Evolutionary conservation across 306 rosid species (phyloP).

Genomic region (peach (Prunus persica)): DNA sequence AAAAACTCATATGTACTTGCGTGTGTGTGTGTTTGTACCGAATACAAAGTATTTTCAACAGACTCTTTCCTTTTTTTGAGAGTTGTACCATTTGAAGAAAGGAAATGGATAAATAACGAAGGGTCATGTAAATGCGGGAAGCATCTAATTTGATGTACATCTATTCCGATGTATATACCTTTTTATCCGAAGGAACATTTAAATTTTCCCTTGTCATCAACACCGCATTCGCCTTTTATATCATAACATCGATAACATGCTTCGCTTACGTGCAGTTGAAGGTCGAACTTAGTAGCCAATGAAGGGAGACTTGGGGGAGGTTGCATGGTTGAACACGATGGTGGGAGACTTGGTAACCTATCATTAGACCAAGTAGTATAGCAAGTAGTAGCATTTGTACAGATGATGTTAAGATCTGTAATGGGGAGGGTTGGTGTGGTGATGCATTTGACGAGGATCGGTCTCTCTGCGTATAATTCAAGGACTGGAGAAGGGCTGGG

Average conservation of each 20-base stretch:
- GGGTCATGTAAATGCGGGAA: neutral
- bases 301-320: too few species aligned
- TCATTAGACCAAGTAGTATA: too few species aligned
- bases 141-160: neutral
- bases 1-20: neutral
- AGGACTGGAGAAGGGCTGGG: neutral
- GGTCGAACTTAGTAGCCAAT: neutral
- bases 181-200: neutral
- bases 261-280: neutral
- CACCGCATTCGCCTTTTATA: neutral
- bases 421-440: too few species aligned
- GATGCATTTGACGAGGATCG: neutral
- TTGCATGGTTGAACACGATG: too few species aligned
- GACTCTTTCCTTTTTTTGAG: neutral
- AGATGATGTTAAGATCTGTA: too few species aligned
- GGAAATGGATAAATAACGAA: neutral
- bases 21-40: neutral
- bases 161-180: conserved; percentile 1
- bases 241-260: fast-evolving
- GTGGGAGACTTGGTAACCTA: too few species aligned
- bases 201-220: neutral
- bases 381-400: too few species aligned
- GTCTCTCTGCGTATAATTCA: neutral
- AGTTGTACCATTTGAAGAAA: neutral
- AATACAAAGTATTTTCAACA: neutral